These are phyloP conservation scores for Boletellus sp. DNA, from an alignment of 1,284 basidiomycete species.

Conservation along the genomic window DNA sequence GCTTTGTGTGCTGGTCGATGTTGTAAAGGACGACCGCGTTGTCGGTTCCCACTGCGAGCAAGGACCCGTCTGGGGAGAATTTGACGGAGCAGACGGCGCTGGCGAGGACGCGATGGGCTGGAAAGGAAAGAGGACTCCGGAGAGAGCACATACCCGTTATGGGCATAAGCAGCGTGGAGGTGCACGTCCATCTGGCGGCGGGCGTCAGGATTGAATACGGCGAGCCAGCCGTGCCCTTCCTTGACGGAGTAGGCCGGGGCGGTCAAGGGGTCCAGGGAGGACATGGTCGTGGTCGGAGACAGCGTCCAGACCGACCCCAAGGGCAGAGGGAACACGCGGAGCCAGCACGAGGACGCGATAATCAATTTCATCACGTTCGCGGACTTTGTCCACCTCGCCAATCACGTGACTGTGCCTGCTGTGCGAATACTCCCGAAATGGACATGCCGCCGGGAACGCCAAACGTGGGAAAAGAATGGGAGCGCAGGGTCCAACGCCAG, in stretches of 20 bases:
- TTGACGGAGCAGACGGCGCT: constrained; percentile 33
- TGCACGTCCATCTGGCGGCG: constrained; percentile 38
- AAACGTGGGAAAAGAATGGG: constrained; percentile 34
- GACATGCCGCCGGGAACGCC: constrained; percentile 35
- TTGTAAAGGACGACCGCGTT: constrained; percentile 34
- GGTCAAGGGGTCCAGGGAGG: constrained; percentile 30
- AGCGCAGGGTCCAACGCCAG: constrained; percentile 33
- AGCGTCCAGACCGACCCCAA: background rate
- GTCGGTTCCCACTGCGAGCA: constrained; percentile 35
- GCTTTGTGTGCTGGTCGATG: constrained; percentile 23
- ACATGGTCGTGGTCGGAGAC: constrained; percentile 24
- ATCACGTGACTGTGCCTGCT: constrained; percentile 33
- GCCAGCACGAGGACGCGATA: background rate
- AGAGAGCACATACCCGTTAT: constrained; percentile 27
- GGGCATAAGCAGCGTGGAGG: constrained; percentile 22
- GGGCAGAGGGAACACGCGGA: background rate
- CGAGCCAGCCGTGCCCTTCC: constrained; percentile 36
- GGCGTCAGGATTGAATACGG: constrained; percentile 35
- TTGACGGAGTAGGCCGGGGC: constrained; percentile 35
- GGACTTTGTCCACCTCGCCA: constrained; percentile 5
- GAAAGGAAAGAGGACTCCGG: constrained; percentile 1
- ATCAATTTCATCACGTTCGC: constrained; percentile 20
- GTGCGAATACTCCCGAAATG: constrained; percentile 24
- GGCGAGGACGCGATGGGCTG: constrained; percentile 7
- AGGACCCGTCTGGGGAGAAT: constrained; percentile 30